Evolutionary conservation across 345 rosid genomes (phyloP).

Genomic region (Geranium brycei): DNA sequence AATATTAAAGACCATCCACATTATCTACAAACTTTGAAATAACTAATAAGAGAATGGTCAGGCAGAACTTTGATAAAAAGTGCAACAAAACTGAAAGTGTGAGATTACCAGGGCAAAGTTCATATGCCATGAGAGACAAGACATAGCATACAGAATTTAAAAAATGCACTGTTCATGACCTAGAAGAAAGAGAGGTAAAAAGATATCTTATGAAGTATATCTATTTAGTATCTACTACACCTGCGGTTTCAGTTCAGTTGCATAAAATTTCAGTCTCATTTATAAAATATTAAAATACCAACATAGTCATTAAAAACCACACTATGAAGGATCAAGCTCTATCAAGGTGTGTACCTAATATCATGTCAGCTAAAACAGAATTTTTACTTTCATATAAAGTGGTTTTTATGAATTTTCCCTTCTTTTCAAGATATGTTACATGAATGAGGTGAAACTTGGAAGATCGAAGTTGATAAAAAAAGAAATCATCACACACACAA

Average conservation of each 20-base stretch:
- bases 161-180: neutral
- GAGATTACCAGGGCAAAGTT: neutral
- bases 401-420: neutral
- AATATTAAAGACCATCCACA: constrained; percentile 14
- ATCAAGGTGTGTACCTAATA: neutral
- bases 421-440: neutral
- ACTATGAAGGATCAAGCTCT: neutral
- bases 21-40: constrained; percentile 6
- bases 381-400: neutral
- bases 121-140: too few relatives aligned
- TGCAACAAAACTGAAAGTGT: neutral
- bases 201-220: neutral
- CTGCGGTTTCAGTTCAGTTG: neutral
- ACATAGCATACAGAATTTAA: neutral
- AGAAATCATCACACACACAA: neutral
- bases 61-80: neutral
- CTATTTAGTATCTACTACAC: neutral
- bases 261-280: neutral
- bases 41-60: neutral
- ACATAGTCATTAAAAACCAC: neutral
- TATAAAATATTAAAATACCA: too few relatives aligned
- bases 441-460: neutral
- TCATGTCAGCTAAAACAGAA: neutral
- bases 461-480: too few relatives aligned
- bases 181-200: neutral